A percentile compares a stretch with the other conserved stretches of the same genome.
These are phyloP conservation scores for Fusarium udum DNA, from an alignment of 2,329 filamentous ascomycete species.

Conservation along the genomic window DNA sequence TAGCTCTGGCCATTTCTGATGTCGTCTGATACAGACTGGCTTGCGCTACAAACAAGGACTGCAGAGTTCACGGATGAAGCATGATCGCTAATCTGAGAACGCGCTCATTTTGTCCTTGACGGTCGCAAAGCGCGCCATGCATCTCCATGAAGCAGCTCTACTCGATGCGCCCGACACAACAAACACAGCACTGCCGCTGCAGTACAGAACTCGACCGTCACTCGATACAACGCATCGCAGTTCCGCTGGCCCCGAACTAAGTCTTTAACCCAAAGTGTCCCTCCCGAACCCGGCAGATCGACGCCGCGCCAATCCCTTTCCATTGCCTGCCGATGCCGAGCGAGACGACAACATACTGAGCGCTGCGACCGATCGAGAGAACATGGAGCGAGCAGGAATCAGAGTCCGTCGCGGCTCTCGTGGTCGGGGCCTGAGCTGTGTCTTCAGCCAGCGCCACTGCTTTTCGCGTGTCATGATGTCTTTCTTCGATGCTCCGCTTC, in stretches of 20 bases:
- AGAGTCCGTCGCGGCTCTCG: fast-evolving
- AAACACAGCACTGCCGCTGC: background rate
- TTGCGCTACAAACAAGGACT: no score
- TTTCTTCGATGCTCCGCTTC: background rate
- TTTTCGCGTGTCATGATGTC: fast-evolving
- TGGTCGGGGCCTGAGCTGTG: fast-evolving
- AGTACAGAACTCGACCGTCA: no score
- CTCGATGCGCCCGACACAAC: fast-evolving
- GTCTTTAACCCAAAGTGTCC: fast-evolving
- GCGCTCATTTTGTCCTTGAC: no score
- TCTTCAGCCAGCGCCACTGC: fast-evolving
- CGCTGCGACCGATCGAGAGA: background rate
- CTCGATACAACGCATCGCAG: fast-evolving
- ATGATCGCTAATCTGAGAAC: no score
- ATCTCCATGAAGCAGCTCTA: background rate
- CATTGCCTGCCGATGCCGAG: fast-evolving
- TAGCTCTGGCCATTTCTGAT: no score
- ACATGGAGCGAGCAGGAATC: fast-evolving
- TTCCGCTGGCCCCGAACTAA: fast-evolving
- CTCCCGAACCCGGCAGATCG: background rate
- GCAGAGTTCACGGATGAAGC: no score
- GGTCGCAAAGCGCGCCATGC: no score
- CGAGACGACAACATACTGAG: fast-evolving
- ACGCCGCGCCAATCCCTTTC: fast-evolving
- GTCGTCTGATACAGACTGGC: no score